Base-by-base conservation (phyloP, 495 filamentous ascomycete species). In the Jackrogersella multiformis region DNA sequence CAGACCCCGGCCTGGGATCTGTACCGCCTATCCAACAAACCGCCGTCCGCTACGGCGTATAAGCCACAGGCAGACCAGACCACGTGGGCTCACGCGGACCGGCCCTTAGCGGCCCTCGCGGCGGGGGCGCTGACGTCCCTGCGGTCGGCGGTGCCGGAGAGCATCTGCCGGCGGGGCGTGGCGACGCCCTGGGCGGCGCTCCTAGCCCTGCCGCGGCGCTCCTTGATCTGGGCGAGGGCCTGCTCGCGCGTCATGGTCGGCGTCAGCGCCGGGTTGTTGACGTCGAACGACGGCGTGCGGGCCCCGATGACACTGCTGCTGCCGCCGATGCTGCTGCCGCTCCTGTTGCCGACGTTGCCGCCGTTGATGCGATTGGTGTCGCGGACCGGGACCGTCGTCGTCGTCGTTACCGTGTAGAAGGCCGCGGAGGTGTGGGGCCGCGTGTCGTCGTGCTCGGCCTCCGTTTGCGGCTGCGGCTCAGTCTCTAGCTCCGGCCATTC, bases 241-340 rank as follows among this genome's bases (percentile, higher is more conserved):
- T 87, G 74, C 73, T 87, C 85, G 51, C 85, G 76, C 28, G 82
- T 81, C 82, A 87, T 84, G 35, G 83, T 86, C 6, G 83, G 84
- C 42, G 78, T 81, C 35, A 85, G 59, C 7, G 79, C 79, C 15
- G 81, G 79, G 74, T 84, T 83, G 59, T 71, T 82, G 16, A 75
- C 68, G 72, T 82, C 80, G 56, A 83, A 83, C 1, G 77, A 77
- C 1, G 80, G 79, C 1, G 76, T 78, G 61, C 78, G 76, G 48
- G 61, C 72, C 1, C 76, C 76, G 59, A 52, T 30, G 26, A 3
- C 26, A 7, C 26, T 30, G 26, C 10, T 35, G 32, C 32, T 12
- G 4, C 2, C 42, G 42, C 42, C 23, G 42, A 16, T 44, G 41
- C 16, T 44, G 18, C 41, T 44, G 9, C 41, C 18, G n/a, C 12